Evolutionary conservation across 2,329 filamentous ascomycete species (phyloP).

Genomic region (Monosporascus ibericus): DNA sequence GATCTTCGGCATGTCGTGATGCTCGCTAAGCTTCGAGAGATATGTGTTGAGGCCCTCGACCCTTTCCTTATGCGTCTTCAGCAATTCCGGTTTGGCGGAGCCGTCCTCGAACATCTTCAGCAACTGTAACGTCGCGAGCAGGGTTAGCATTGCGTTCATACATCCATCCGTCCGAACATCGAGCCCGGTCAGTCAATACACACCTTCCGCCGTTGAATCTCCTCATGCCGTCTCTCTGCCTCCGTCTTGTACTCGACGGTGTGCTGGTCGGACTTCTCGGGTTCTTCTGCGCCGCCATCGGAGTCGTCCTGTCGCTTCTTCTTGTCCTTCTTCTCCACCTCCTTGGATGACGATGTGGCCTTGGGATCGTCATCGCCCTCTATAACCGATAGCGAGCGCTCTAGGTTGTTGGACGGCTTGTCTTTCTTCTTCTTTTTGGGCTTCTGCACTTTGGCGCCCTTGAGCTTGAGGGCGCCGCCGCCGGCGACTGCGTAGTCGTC

Average conservation of each 20-base stretch:
- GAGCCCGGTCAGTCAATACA: constrained; percentile 26
- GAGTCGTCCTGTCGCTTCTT: constrained; percentile 10
- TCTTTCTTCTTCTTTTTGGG: constrained; percentile 58
- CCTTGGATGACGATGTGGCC: constrained; percentile 2
- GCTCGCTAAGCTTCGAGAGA: constrained; percentile 84
- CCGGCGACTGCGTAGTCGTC: constrained; percentile 67
- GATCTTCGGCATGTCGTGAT: constrained; percentile 88
- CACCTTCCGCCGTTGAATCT: constrained; percentile 74
- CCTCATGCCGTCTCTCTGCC: constrained; percentile 74
- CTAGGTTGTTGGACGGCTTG: constrained; percentile 34
- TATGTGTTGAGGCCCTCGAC: constrained; percentile 96
- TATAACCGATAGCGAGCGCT: constrained; percentile 36
- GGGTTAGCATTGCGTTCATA: constrained; percentile 5
- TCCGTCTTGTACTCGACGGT: constrained; percentile 63
- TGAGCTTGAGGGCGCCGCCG: constrained; percentile 77
- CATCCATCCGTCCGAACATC: neutral
- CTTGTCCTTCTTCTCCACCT: constrained; percentile 20
- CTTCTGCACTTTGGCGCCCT: constrained; percentile 63
- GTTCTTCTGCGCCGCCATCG: constrained; percentile 24
- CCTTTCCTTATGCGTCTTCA: constrained; percentile 94
- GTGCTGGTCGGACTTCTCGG: constrained; percentile 19
- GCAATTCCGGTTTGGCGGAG: constrained; percentile 60
- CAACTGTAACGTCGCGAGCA: constrained; percentile 45
- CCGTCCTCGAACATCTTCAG: constrained; percentile 67
- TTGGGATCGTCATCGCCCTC: neutral